Conservation (phyloP, 192 early-diverging fungal genomes). For the Dissophora ornata region DNA sequence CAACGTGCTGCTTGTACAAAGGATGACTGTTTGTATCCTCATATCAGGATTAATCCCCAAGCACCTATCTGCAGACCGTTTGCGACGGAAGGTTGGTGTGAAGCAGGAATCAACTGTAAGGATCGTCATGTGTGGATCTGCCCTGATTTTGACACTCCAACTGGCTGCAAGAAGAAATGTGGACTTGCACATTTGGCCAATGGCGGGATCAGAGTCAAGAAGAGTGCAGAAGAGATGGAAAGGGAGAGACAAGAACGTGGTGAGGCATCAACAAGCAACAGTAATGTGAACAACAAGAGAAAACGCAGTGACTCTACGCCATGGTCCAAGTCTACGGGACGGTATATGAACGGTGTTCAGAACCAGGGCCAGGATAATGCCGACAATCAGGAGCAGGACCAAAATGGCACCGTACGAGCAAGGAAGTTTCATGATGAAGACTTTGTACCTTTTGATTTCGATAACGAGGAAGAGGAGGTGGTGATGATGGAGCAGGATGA, state of each 20-base stretch:
- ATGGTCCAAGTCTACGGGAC: not conserved
- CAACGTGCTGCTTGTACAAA: slow-evolving; percentile 70
- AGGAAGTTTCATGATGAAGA: slow-evolving; percentile 34
- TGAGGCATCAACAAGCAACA: not conserved
- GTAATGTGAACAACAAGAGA: slow-evolving; percentile 1
- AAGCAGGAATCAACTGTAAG: slow-evolving; percentile 63
- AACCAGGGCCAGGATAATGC: slow-evolving; percentile 3
- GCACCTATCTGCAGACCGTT: slow-evolving; percentile 75
- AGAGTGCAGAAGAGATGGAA: slow-evolving; percentile 20
- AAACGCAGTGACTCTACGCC: not conserved
- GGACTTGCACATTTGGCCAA: slow-evolving; percentile 67
- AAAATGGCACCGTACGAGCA: not conserved
- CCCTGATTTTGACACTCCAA: slow-evolving; percentile 73
- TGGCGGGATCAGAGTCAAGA: slow-evolving; percentile 23
- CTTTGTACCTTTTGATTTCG: slow-evolving; percentile 54
- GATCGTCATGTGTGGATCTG: slow-evolving; percentile 77
- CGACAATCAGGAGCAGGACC: slow-evolving; percentile 4
- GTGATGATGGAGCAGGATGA: slow-evolving; percentile 31
- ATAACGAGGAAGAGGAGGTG: slow-evolving; percentile 25
- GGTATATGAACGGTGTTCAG: slow-evolving; percentile 9
- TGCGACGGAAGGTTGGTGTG: slow-evolving; percentile 71
- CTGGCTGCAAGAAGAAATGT: slow-evolving; percentile 69
- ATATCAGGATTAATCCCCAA: slow-evolving; percentile 65
- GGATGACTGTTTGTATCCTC: slow-evolving; percentile 65
- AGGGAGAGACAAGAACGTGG: slow-evolving; percentile 12